Conservation (phyloP, 129 eudicot genomes). For the Gnaphalium uliginosum region DNA sequence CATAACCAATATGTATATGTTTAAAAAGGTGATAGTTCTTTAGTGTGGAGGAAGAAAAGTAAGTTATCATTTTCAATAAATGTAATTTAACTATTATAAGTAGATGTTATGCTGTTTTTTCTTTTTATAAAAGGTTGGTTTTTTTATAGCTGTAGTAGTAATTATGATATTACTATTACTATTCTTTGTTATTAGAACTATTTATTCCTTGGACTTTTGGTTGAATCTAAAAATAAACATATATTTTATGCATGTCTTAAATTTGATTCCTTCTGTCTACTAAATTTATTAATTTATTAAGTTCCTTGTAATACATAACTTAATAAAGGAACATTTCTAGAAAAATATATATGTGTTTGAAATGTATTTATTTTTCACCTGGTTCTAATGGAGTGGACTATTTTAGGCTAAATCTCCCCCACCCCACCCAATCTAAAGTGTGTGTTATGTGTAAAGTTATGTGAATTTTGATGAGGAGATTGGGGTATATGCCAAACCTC, state of each 20-base stretch:
- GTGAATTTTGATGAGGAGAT: constrained; percentile 23
- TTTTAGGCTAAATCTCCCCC: background rate
- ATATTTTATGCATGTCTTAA: background rate
- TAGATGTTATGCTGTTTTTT: background rate
- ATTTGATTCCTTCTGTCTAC: background rate
- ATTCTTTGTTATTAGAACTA: background rate
- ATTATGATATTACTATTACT: background rate
- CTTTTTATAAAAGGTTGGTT: background rate
- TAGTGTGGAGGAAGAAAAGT: background rate
- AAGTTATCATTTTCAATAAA: background rate
- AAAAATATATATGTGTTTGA: background rate
- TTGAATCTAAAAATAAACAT: background rate
- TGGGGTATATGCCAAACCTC: constrained; percentile 37
- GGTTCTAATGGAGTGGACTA: constrained; percentile 5
- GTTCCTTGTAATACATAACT: no score
- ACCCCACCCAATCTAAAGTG: constrained; percentile 8
- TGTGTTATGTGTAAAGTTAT: constrained; percentile 25
- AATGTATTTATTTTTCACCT: constrained; percentile 7
- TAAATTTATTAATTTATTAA: background rate
- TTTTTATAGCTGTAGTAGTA: background rate
- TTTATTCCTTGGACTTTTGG: background rate
- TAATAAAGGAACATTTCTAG: background rate
- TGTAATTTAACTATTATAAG: no score
- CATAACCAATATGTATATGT: background rate
- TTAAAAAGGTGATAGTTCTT: background rate